A percentile compares a stretch with the other conserved stretches of the same genome.
phyloP scores from a whole-genome alignment of 2,329 filamentous ascomycete species.

The Didymella pinodella region DNA sequence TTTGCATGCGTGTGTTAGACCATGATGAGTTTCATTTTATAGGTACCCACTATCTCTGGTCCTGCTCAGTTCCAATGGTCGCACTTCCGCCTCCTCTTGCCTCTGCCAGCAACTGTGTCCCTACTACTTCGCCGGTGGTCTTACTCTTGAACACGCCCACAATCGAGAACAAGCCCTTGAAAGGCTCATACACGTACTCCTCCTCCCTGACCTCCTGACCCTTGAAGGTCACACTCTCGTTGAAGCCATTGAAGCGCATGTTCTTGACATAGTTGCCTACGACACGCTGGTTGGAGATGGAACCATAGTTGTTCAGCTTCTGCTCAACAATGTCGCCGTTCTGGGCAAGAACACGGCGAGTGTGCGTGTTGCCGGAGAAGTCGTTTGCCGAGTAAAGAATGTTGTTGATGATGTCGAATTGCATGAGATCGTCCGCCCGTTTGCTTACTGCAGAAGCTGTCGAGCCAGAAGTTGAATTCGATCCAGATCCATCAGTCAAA shows the following conservation, averaged over 20 bases:
- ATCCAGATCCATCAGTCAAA: constrained; percentile 12
- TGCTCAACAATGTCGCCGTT: constrained; percentile 64
- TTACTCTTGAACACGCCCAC: constrained; percentile 61
- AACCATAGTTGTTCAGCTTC: constrained; percentile 62
- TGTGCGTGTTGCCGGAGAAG: constrained; percentile 62
- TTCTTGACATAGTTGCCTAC: constrained; percentile 61
- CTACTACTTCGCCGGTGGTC: constrained; percentile 57
- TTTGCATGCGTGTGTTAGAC: too few relatives aligned
- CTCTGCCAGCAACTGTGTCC: constrained; percentile 62
- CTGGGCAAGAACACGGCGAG: constrained; percentile 65
- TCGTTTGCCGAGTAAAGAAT: constrained; percentile 69
- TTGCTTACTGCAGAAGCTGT: constrained; percentile 33
- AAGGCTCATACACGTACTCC: constrained; percentile 64
- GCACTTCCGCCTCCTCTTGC: constrained; percentile 61
- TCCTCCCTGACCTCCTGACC: constrained; percentile 59
- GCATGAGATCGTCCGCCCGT: constrained; percentile 42
- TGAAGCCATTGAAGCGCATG: constrained; percentile 65
- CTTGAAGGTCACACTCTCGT: constrained; percentile 49
- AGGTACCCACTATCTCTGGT: constrained; percentile 2
- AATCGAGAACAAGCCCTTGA: constrained; percentile 56
- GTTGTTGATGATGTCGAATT: constrained; percentile 62
- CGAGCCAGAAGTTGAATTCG: constrained; percentile 17
- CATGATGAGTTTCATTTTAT: too few relatives aligned
- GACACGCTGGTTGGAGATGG: constrained; percentile 53
- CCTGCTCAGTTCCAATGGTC: constrained; percentile 53